phyloP scores from a whole-genome alignment of 768 basidiomycete species.

The Leucocoprinus sp. region DNA sequence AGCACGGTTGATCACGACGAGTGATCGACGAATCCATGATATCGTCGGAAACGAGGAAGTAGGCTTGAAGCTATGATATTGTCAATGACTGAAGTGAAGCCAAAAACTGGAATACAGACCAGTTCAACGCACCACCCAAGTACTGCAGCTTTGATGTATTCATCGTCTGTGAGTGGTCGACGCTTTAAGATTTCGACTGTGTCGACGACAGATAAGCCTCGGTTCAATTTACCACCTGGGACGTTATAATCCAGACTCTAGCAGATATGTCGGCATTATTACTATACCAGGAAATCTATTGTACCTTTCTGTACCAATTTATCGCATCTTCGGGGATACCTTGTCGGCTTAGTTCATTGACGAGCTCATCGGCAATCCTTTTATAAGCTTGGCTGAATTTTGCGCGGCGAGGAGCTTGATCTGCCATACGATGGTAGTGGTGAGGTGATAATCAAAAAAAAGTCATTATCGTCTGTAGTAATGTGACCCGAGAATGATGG shows the following conservation, averaged over 20 bases:
- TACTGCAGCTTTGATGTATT: constrained; percentile 83
- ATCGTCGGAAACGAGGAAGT: constrained; percentile 94
- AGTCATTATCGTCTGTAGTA: too few species aligned
- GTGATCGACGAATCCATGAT: constrained; percentile 97
- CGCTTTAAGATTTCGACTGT: constrained; percentile 84
- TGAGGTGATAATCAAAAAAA: too few species aligned
- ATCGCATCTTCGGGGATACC: constrained; percentile 80
- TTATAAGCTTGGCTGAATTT: constrained; percentile 71
- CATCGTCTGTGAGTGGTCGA: constrained; percentile 59
- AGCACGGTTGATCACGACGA: constrained; percentile 90
- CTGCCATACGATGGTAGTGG: constrained; percentile 14
- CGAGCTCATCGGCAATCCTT: constrained; percentile 69
- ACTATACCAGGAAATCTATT: constrained; percentile 11
- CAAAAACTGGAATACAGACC: constrained; percentile 39
- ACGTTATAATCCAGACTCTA: constrained; percentile 90
- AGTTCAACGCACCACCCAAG: constrained; percentile 96
- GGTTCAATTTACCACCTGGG: constrained; percentile 94
- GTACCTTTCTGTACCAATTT: constrained; percentile 79
- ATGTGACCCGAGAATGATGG: too few species aligned
- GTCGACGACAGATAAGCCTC: constrained; percentile 94
- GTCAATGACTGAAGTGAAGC: neutral
- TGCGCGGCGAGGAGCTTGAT: constrained; percentile 40
- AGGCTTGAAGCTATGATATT: constrained; percentile 76
- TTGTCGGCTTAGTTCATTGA: constrained; percentile 55
- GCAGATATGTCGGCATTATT: neutral